Base-by-base conservation (phyloP, 2,329 filamentous ascomycete genomes). In the Bimuria novae-zelandiae region DNA sequence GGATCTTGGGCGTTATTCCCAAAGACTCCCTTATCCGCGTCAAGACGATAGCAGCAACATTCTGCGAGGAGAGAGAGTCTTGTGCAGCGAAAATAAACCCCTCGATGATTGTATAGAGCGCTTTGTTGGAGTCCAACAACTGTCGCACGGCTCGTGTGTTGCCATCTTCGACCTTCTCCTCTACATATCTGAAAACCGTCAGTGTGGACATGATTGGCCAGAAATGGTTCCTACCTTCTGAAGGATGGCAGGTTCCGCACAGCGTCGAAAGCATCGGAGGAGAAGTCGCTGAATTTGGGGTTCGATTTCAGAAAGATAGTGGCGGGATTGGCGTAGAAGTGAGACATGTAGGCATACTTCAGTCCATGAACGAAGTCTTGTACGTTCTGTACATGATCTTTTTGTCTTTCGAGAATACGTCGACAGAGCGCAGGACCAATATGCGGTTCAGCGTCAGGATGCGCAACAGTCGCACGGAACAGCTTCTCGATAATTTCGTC, bases 341-440 rank as follows among this genome's bases (percentile, higher is more conserved):
- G 89, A 52, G 87, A 90, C 89, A 95, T 92, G 67, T 92, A 91
- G 1, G 87, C 85, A 73, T 93, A 94, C 83, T 90, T 69, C 2
- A 92, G 64, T 10, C 87, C 86, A 66, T 84, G 84, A 42, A 87
- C 80, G 66, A 93, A 89, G 7, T 84, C 83, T 51, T 90, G 86
- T 14, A 90, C 84, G 59, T 89, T 90, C 37, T 89, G 87, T 7
- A 91, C 84, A 65, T 93, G 89, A 61, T 92, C 88, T 58, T 83
- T 83, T 67, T 94, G 90, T 25, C 90, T 82, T 55, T 89, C 85
- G 17, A 92, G 76, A 57, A 91, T 79, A 63, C 79, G 82, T 35
- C 80, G 78, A 35, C 89, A 78, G 32, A 94, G 73, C 5, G 75
- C 76, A 0, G 87, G 79, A 0, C 90, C 89, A 14, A 94, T 72